phyloP scores from a whole-genome alignment of 176 grass and related monocot species.

The Zoysia japonica region DNA sequence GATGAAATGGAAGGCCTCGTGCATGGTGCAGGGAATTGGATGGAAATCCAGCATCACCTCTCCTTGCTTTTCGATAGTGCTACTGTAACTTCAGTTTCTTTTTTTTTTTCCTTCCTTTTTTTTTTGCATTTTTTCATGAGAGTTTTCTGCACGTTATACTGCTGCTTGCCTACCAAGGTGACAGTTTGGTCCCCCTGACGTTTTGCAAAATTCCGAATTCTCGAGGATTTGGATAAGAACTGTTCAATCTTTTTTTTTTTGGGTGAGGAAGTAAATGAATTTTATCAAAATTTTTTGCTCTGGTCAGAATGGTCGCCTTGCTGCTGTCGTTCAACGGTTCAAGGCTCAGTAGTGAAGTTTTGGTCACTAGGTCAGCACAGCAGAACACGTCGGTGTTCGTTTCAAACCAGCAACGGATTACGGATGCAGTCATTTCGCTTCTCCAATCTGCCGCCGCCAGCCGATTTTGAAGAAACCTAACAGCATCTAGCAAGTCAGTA shows the following conservation, averaged over 20 bases:
- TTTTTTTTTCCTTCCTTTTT: background rate
- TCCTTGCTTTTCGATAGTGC: slow-evolving; percentile 56
- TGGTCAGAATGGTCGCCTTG: background rate
- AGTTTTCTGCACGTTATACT: background rate
- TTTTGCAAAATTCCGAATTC: too few relatives aligned
- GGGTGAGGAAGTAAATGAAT: too few relatives aligned
- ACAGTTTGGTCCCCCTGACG: background rate
- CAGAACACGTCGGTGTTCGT: too few relatives aligned
- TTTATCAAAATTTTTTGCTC: background rate
- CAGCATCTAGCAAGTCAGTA: background rate
- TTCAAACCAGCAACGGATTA: too few relatives aligned
- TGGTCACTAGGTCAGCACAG: background rate
- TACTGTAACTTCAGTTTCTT: slow-evolving; percentile 33
- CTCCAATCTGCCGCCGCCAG: background rate
- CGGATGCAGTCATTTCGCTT: background rate
- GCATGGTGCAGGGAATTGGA: background rate
- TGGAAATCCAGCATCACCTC: slow-evolving; percentile 9
- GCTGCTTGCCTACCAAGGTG: slow-evolving; percentile 1
- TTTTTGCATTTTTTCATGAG: slow-evolving; percentile 1
- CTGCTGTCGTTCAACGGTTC: background rate
- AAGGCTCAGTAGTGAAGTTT: background rate
- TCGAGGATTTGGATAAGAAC: too few relatives aligned
- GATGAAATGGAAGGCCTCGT: slow-evolving; percentile 19
- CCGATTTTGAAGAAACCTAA: slow-evolving; percentile 13
- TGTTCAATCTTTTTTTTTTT: too few relatives aligned